Evolutionary conservation across 495 filamentous ascomycete species (phyloP).

Genomic region (Aspergillus carlsbadensis): DNA sequence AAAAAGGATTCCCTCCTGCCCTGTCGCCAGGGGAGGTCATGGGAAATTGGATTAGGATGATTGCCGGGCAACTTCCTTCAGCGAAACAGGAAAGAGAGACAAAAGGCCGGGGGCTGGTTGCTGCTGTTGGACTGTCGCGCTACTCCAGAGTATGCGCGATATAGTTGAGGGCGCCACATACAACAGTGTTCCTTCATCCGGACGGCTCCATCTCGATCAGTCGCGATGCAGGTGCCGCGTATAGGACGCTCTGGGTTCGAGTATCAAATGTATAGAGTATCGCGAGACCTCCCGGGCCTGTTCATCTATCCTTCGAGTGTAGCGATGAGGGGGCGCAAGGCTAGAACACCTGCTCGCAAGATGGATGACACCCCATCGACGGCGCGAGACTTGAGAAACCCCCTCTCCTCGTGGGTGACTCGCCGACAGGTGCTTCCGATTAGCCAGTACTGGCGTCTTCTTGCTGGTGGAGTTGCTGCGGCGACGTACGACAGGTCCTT

Average conservation of each 20-base stretch:
- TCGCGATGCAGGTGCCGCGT: neutral
- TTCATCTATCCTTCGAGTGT: slow-evolving; percentile 14
- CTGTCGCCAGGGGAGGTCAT: neutral
- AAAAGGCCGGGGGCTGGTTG: slow-evolving; percentile 6
- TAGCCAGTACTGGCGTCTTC: slow-evolving; percentile 19
- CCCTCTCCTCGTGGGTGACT: slow-evolving; percentile 24
- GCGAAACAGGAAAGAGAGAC: slow-evolving; percentile 3
- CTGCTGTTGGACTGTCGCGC: slow-evolving; percentile 15
- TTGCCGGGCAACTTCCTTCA: slow-evolving; percentile 3
- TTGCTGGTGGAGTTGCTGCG: slow-evolving; percentile 24
- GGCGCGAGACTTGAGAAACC: slow-evolving; percentile 19
- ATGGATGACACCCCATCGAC: slow-evolving; percentile 16
- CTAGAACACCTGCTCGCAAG: slow-evolving; percentile 17
- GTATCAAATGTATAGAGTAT: neutral
- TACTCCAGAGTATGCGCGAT: slow-evolving; percentile 16
- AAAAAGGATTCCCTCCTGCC: slow-evolving; percentile 4
- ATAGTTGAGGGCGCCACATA: slow-evolving; percentile 12
- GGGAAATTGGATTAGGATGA: neutral
- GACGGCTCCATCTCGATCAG: slow-evolving; percentile 8
- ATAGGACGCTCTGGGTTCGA: slow-evolving; percentile 2
- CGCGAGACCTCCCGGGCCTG: slow-evolving; percentile 14
- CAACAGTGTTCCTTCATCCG: slow-evolving; percentile 3
- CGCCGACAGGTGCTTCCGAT: slow-evolving; percentile 21
- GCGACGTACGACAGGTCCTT: slow-evolving; percentile 24
- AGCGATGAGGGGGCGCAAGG: slow-evolving; percentile 6